Conservation (phyloP, 495 filamentous ascomycete genomes). For the Xylaria scruposa region DNA sequence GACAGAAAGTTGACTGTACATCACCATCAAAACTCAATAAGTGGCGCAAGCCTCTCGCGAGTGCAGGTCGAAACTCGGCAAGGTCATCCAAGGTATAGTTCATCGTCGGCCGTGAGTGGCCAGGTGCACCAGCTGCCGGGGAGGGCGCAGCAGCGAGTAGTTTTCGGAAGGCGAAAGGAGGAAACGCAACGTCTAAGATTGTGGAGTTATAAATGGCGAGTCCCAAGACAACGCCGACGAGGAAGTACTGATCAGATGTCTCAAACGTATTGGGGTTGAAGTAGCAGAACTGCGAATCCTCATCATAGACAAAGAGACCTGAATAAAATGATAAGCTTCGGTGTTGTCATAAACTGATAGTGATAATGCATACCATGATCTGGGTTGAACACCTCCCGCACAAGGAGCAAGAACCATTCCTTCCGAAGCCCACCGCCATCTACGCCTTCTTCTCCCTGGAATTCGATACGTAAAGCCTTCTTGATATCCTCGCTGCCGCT, state of each 20-base stretch:
- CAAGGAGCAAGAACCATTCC: slow-evolving; percentile 94
- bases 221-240: slow-evolving; percentile 87
- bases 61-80: slow-evolving; percentile 78
- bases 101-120: slow-evolving; percentile 65
- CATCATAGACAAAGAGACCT: slow-evolving; percentile 93
- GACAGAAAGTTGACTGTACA: slow-evolving; percentile 80
- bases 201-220: slow-evolving; percentile 97
- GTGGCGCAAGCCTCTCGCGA: slow-evolving; percentile 77
- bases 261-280: slow-evolving; percentile 94
- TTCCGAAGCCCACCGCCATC: slow-evolving; percentile 92
- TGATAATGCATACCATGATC: slow-evolving; percentile 72
- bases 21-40: slow-evolving; percentile 86
- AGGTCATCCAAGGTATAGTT: slow-evolving; percentile 83
- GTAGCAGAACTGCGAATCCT: slow-evolving; percentile 93
- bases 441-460: slow-evolving; percentile 87
- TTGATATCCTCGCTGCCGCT: slow-evolving; percentile 88
- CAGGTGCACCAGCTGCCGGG: slow-evolving; percentile 56
- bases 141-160: slow-evolving; percentile 74
- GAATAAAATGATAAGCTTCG: slow-evolving; percentile 15
- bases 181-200: slow-evolving; percentile 88
- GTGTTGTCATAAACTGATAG: neutral
- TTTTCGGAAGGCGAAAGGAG: slow-evolving; percentile 93
- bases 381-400: slow-evolving; percentile 91
- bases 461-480: slow-evolving; percentile 88
- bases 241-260: slow-evolving; percentile 90